phyloP scores from a whole-genome alignment of 2,329 filamentous ascomycete species.

The Stagonosporopsis vannaccii region DNA sequence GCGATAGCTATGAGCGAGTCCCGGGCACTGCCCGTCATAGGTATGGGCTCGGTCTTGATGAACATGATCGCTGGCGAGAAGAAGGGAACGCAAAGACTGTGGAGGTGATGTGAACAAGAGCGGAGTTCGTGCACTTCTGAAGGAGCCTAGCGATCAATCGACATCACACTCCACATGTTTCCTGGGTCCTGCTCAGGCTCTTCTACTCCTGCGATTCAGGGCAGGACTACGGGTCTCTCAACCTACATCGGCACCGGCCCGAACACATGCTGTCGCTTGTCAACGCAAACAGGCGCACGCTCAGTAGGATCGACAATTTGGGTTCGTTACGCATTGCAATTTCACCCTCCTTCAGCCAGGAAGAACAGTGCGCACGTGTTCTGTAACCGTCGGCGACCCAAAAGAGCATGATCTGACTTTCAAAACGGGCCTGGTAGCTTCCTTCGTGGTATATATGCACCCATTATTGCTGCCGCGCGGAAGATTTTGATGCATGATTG shows the following conservation, averaged over 20 bases:
- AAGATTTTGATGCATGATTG: slow-evolving; percentile 1
- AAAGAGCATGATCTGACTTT: slow-evolving; percentile 11
- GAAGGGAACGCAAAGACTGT: slow-evolving; percentile 5
- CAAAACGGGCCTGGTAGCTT: not conserved
- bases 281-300: not conserved
- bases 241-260: slow-evolving; percentile 1
- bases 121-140: slow-evolving; percentile 1
- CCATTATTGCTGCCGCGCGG: slow-evolving; percentile 3
- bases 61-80: slow-evolving; percentile 14
- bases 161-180: slow-evolving; percentile 9
- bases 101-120: slow-evolving; percentile 8
- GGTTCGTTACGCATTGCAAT: slow-evolving; percentile 1
- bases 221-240: slow-evolving; percentile 2
- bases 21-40: slow-evolving; percentile 27
- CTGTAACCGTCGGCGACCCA: slow-evolving; percentile 3
- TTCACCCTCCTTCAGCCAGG: not conserved
- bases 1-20: slow-evolving; percentile 31
- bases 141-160: not conserved
- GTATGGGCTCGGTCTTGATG: slow-evolving; percentile 17
- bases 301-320: slow-evolving; percentile 1
- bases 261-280: not conserved
- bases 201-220: slow-evolving; percentile 9
- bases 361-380: slow-evolving; percentile 8
- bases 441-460: not conserved
- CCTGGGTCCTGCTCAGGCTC: slow-evolving; percentile 4